Conservation (phyloP, 192 early-diverging fungal species). For the Paraglomus occultum region DNA sequence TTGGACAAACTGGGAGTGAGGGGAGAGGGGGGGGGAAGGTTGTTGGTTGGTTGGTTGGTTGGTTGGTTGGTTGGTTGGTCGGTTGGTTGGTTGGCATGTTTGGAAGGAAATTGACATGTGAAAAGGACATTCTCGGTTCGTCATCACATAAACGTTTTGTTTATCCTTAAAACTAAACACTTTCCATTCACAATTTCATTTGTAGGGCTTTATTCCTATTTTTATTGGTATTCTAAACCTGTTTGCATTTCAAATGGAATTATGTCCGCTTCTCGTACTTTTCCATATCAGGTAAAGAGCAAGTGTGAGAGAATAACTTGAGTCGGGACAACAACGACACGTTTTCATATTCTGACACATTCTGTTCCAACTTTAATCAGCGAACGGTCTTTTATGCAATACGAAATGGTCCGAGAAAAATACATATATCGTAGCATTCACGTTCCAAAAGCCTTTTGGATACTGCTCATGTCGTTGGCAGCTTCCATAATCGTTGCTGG, state of each 20-base stretch:
- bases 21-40: neutral
- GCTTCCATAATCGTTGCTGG: conserved; percentile 15
- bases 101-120: neutral
- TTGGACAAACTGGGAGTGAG: neutral
- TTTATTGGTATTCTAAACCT: conserved; percentile 16
- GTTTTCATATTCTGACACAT: neutral
- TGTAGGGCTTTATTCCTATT: conserved; percentile 29
- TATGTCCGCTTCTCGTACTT: conserved; percentile 18
- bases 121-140: neutral
- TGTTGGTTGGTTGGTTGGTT: neutral
- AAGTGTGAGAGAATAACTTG: neutral
- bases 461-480: conserved; percentile 6
- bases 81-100: neutral
- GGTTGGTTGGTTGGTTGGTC: neutral
- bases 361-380: conserved; percentile 1
- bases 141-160: neutral
- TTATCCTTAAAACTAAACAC: neutral
- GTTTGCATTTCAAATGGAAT: conserved; percentile 13
- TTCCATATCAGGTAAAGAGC: conserved; percentile 27
- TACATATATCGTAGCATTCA: conserved; percentile 26
- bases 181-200: neutral
- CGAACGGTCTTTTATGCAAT: conserved; percentile 20
- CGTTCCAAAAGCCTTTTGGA: conserved; percentile 7
- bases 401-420: conserved; percentile 11
- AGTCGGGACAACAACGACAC: neutral